Evolutionary conservation across 495 filamentous ascomycete species (phyloP).

Genomic region (Penicillium pancosmium): DNA sequence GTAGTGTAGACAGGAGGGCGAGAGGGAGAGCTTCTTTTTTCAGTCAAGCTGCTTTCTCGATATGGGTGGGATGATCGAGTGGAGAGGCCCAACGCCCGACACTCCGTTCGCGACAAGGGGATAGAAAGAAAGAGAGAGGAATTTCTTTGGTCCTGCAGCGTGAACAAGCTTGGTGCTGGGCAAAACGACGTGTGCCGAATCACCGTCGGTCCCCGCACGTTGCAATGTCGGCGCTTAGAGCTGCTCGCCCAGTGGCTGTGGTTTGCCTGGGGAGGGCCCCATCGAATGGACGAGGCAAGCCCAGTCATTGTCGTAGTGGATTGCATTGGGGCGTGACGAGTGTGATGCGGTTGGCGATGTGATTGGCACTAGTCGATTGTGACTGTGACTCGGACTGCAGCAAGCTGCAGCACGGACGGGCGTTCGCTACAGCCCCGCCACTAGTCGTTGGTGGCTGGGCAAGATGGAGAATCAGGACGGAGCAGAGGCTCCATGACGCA

Average conservation of each 20-base stretch:
- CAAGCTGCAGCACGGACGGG: conserved; percentile 29
- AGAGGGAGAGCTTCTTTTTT: conserved; percentile 37
- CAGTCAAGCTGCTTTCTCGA: conserved; percentile 18
- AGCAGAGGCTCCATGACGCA: background rate
- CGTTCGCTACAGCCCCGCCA: conserved; percentile 5
- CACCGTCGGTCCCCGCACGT: conserved; percentile 16
- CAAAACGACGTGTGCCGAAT: conserved; percentile 24
- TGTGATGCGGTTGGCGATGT: conserved; percentile 24
- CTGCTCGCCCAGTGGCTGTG: conserved; percentile 23
- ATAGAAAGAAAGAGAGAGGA: background rate
- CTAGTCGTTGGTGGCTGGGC: conserved; percentile 2
- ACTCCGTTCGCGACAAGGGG: conserved; percentile 6
- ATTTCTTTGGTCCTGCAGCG: conserved; percentile 13
- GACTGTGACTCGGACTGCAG: conserved; percentile 45
- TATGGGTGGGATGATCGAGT: conserved; percentile 21
- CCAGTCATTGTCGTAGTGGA: conserved; percentile 11
- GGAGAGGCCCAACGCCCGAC: conserved; percentile 11
- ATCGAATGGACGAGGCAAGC: background rate
- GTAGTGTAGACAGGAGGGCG: background rate
- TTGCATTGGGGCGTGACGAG: conserved; percentile 25
- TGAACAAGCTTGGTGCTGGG: conserved; percentile 14
- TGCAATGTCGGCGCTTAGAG: conserved; percentile 30
- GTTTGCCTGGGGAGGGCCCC: background rate
- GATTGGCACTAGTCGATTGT: conserved; percentile 39
- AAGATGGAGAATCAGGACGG: conserved; percentile 2